Evolutionary conservation across 768 basidiomycete species (phyloP).

Genomic region (Tylopilus felleus): DNA sequence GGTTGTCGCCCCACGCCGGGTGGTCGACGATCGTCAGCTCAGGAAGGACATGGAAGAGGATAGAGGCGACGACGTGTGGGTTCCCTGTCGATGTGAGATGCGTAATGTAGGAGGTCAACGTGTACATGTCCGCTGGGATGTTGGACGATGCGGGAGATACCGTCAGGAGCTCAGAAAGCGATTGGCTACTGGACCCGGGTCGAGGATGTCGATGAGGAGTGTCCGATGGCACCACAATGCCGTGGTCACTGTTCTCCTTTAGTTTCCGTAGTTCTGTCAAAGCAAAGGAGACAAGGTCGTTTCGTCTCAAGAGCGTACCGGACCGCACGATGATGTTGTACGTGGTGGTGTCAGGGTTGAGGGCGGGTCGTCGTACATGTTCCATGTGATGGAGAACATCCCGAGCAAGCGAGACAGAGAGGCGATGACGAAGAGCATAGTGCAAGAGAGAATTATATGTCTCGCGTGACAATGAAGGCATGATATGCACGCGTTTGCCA

Average conservation of each 20-base stretch:
- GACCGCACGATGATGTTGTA: constrained; percentile 60
- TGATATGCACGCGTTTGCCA: constrained; percentile 3
- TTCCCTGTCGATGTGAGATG: constrained; percentile 51
- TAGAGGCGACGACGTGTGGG: constrained; percentile 39
- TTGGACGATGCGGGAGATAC: constrained; percentile 14
- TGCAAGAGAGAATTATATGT: constrained; percentile 63
- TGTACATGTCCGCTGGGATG: constrained; percentile 40
- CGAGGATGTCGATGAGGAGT: background rate
- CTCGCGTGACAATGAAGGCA: constrained; percentile 37
- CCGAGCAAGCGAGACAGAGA: constrained; percentile 46
- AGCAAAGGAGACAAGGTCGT: constrained; percentile 40
- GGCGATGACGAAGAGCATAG: constrained; percentile 61
- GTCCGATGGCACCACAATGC: constrained; percentile 20
- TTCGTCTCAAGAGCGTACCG: constrained; percentile 46
- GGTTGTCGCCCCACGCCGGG: constrained; percentile 35
- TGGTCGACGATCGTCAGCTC: constrained; percentile 42
- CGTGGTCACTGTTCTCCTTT: constrained; percentile 20
- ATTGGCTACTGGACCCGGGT: background rate
- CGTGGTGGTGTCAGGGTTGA: constrained; percentile 48
- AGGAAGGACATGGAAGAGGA: constrained; percentile 58
- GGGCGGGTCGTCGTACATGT: constrained; percentile 34
- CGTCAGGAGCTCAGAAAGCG: constrained; percentile 13
- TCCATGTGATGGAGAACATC: constrained; percentile 56
- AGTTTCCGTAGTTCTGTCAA: constrained; percentile 33
- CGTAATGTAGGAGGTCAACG: constrained; percentile 50